Evolutionary conservation across 2,329 filamentous ascomycete genomes (phyloP).

Genomic region (Phaeosphaeriaceae sp.): DNA sequence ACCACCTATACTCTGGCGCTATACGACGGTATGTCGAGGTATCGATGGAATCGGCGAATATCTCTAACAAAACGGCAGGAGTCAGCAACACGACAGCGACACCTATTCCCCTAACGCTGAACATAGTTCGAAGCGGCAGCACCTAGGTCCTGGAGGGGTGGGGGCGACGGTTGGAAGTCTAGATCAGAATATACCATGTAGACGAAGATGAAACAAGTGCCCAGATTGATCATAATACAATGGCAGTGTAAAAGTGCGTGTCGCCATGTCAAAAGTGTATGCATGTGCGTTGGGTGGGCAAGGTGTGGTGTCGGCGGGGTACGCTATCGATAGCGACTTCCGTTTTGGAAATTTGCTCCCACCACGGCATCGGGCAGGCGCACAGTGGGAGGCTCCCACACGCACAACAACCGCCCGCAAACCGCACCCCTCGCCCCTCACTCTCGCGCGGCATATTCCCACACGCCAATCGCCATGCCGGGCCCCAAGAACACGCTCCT

Average conservation of each 20-base stretch:
- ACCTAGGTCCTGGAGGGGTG: background rate
- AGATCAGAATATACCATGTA: background rate
- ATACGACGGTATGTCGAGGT: slow-evolving; percentile 33
- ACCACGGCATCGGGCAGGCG: slow-evolving; percentile 36
- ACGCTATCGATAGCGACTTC: slow-evolving; percentile 10
- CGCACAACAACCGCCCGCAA: slow-evolving; percentile 28
- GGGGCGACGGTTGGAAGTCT: background rate
- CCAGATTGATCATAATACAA: background rate
- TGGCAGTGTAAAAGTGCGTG: background rate
- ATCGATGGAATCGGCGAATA: background rate
- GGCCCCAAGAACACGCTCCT: slow-evolving; percentile 68
- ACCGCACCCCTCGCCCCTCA: slow-evolving; percentile 19
- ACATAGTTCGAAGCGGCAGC: slow-evolving; percentile 20
- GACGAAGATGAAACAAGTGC: background rate
- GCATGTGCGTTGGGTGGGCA: too few species aligned
- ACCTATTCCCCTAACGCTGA: slow-evolving; percentile 29
- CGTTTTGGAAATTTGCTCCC: slow-evolving; percentile 29
- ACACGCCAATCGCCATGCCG: slow-evolving; percentile 58
- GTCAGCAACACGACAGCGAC: slow-evolving; percentile 21
- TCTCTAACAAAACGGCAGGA: slow-evolving; percentile 19
- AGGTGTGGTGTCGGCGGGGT: background rate
- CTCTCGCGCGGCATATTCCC: slow-evolving; percentile 27
- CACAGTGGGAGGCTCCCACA: slow-evolving; percentile 31
- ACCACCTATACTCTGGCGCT: slow-evolving; percentile 25
- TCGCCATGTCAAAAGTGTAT: too few species aligned